Evolutionary conservation across 1,139 yeast species (phyloP).

Genomic region (Suhomyces choctaworum): DNA sequence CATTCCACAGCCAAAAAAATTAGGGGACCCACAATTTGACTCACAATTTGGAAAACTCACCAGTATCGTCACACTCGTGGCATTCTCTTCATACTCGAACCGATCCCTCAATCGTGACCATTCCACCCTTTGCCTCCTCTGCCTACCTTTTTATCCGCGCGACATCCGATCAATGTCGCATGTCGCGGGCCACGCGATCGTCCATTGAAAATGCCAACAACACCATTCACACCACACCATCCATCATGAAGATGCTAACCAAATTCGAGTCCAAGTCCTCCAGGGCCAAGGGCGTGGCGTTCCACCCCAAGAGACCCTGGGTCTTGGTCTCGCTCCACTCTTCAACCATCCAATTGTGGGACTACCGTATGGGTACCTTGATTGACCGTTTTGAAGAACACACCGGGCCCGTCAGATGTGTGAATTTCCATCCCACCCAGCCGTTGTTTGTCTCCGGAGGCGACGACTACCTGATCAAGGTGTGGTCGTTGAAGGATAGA

Average conservation of each 20-base stretch:
- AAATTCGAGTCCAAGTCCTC: constrained; percentile 98
- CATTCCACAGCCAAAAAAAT: no score
- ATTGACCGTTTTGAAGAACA: constrained; percentile 97
- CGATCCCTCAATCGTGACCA: not conserved
- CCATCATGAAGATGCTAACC: constrained; percentile 91
- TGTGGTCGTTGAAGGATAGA: constrained; percentile 92
- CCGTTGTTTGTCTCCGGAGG: constrained; percentile 97
- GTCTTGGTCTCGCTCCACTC: constrained; percentile 91
- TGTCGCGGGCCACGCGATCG: constrained; percentile 8
- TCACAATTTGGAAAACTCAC: no score
- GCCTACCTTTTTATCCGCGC: not conserved
- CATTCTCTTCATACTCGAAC: no score
- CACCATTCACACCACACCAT: constrained; percentile 5
- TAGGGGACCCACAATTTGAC: no score
- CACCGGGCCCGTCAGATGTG: constrained; percentile 95
- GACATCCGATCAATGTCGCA: not conserved
- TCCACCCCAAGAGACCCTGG: constrained; percentile 98
- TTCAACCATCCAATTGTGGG: constrained; percentile 97
- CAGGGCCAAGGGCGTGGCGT: constrained; percentile 97
- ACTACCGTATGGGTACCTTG: constrained; percentile 97
- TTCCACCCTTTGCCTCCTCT: not conserved
- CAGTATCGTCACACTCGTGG: no score
- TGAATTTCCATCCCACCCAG: constrained; percentile 96
- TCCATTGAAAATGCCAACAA: constrained; percentile 13
- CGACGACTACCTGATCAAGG: constrained; percentile 92